These are phyloP conservation scores for Heterobasidion parviporum DNA, from an alignment of 1,284 basidiomycete species.

Conservation along the genomic window DNA sequence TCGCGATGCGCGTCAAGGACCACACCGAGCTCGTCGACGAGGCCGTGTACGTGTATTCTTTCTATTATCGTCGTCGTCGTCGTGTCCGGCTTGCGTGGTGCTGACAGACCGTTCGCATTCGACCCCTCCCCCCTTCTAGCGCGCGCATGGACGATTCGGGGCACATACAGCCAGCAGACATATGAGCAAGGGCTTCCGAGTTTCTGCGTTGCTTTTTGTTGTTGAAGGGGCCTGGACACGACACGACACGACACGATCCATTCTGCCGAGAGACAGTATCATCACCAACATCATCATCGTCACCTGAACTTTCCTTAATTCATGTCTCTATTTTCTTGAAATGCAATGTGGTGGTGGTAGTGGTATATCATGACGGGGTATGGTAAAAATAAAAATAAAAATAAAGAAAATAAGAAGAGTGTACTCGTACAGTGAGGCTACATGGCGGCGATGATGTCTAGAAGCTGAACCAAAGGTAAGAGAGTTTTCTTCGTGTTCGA, in stretches of 20 bases:
- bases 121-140: neutral
- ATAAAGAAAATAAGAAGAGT: too few species aligned
- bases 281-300: neutral
- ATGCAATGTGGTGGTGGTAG: neutral
- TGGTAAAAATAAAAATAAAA: neutral
- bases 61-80: neutral
- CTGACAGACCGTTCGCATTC: too few species aligned
- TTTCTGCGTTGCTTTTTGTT: too few species aligned
- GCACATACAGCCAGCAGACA: constrained; percentile 1
- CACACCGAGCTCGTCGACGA: constrained; percentile 23
- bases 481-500: too few species aligned
- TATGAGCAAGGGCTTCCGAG: neutral
- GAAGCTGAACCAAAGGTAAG: too few species aligned
- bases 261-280: neutral
- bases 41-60: constrained; percentile 8
- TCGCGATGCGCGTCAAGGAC: constrained; percentile 32
- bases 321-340: too few species aligned
- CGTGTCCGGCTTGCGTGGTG: too few species aligned
- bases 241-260: neutral
- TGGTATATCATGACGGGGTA: neutral
- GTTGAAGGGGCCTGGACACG: too few species aligned
- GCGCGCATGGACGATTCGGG: constrained; percentile 10
- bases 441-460: too few species aligned
- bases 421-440: too few species aligned
- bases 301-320: neutral